phyloP scores from a whole-genome alignment of 306 rosid genomes.

The Parietaria judaica region DNA sequence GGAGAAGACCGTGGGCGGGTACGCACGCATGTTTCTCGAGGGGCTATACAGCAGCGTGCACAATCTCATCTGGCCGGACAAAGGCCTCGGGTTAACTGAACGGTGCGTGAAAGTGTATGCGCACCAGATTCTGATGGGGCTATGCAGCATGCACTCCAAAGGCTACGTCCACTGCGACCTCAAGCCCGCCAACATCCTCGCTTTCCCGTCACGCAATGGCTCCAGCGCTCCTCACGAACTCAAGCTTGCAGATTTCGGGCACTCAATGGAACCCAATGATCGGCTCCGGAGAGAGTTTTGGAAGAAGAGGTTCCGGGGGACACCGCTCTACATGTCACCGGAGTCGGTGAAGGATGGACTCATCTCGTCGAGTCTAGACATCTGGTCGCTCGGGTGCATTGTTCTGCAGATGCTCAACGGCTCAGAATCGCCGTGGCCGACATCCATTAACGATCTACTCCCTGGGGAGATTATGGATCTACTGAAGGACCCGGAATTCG shows the following conservation, averaged over 20 bases:
- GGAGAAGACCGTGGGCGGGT: too few species aligned
- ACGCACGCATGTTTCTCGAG: too few species aligned
- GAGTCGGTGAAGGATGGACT: neutral
- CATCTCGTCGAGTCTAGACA: neutral
- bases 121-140: neutral
- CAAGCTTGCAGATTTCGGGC: slow-evolving; percentile 11
- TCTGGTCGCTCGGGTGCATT: slow-evolving; percentile 1
- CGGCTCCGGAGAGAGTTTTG: too few species aligned
- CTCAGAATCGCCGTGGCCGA: too few species aligned
- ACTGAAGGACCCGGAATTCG: too few species aligned
- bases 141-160: neutral
- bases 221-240: neutral
- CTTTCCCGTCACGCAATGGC: neutral
- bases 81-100: neutral
- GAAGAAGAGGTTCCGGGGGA: neutral
- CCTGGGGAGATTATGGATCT: too few species aligned
- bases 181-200: slow-evolving; percentile 6
- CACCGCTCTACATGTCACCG: slow-evolving; percentile 1
- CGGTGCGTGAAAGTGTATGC: neutral
- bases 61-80: neutral
- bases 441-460: neutral
- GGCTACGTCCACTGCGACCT: slow-evolving; percentile 17
- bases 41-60: too few species aligned
- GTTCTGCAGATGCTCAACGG: too few species aligned
- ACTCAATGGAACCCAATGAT: too few species aligned